These are phyloP conservation scores for Amanita exitialis DNA, from an alignment of 768 basidiomycete genomes.

Conservation along the genomic window DNA sequence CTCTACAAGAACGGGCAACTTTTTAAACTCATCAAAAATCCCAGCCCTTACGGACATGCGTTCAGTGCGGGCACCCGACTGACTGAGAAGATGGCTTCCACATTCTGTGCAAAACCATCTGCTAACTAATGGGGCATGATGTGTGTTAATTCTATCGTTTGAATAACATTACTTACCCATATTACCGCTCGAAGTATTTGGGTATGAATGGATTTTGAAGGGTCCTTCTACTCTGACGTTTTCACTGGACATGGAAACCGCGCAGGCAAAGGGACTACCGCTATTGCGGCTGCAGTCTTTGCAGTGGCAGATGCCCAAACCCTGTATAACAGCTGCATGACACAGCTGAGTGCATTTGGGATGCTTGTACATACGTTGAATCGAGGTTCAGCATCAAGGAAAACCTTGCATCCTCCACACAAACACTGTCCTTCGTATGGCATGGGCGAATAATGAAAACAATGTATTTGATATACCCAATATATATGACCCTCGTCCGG, in stretches of 20 bases:
- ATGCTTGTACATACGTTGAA: neutral
- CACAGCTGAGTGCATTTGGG: too few relatives aligned
- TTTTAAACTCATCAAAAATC: neutral
- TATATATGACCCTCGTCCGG: too few relatives aligned
- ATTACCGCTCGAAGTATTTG: neutral
- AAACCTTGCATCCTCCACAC: neutral
- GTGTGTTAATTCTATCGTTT: neutral
- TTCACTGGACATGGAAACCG: neutral
- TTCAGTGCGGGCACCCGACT: neutral
- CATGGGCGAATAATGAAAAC: neutral
- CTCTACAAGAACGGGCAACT: neutral
- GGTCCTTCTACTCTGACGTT: neutral
- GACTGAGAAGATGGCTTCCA: neutral
- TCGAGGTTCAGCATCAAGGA: neutral
- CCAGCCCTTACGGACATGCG: neutral
- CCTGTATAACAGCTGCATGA: neutral
- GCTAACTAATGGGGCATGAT: neutral
- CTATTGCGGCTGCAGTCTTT: neutral
- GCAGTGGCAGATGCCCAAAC: constrained; percentile 1
- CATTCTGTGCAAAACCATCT: constrained; percentile 3
- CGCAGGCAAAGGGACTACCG: neutral
- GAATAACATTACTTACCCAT: neutral
- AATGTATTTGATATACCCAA: too few relatives aligned
- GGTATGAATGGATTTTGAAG: neutral
- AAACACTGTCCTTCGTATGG: constrained; percentile 2